These are phyloP conservation scores for Kalmusia sp. DNA, from an alignment of 2,329 filamentous ascomycete species.

Conservation along the genomic window DNA sequence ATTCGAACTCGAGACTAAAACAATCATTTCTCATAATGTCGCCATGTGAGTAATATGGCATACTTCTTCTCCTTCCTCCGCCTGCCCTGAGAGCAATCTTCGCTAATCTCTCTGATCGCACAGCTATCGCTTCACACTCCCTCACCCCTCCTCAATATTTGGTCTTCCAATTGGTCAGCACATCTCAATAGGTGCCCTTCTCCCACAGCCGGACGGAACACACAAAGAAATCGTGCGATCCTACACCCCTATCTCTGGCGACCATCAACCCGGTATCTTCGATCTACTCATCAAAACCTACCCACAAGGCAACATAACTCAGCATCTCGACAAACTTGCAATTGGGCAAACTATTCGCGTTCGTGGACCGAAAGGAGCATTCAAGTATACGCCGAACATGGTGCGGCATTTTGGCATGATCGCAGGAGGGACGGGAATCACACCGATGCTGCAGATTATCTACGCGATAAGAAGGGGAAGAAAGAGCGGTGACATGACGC, in stretches of 20 bases:
- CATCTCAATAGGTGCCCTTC: slow-evolving; percentile 82
- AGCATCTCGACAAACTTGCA: slow-evolving; percentile 81
- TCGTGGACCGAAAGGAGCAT: slow-evolving; percentile 93
- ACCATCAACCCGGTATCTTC: slow-evolving; percentile 75
- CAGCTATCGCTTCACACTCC: slow-evolving; percentile 92
- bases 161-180: slow-evolving; percentile 98
- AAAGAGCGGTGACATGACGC: slow-evolving; percentile 75
- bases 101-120: slow-evolving; percentile 12
- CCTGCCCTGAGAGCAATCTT: neutral
- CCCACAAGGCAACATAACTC: slow-evolving; percentile 95
- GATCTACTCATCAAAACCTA: slow-evolving; percentile 98
- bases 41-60: slow-evolving; percentile 88
- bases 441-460: slow-evolving; percentile 96
- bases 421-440: slow-evolving; percentile 95
- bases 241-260: slow-evolving; percentile 51
- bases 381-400: slow-evolving; percentile 98
- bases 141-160: slow-evolving; percentile 77
- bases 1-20: slow-evolving; percentile 94
- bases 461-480: slow-evolving; percentile 87
- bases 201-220: slow-evolving; percentile 36
- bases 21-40: slow-evolving; percentile 94
- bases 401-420: slow-evolving; percentile 97
- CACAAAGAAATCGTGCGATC: slow-evolving; percentile 49
- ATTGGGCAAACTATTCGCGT: slow-evolving; percentile 85
- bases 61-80: too few species aligned